phyloP scores from a whole-genome alignment of 345 rosid species.

The Capsella bursapastoris region DNA sequence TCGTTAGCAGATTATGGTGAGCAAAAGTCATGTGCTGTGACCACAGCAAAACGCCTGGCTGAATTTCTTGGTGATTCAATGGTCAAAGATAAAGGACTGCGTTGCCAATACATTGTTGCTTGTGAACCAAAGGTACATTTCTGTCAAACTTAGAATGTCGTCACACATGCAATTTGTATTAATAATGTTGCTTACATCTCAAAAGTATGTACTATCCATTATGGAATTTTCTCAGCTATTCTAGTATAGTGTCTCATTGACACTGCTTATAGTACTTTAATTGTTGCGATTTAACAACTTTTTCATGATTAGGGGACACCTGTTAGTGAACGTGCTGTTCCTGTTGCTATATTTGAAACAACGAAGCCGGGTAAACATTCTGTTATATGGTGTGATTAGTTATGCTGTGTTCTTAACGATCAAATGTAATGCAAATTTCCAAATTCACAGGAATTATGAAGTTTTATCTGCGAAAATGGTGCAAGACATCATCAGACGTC shows the following conservation, averaged over 20 bases:
- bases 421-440: conserved; percentile 36
- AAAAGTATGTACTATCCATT: conserved; percentile 10
- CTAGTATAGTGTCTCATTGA: conserved; percentile 3
- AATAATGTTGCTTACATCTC: conserved; percentile 16
- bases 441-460: conserved; percentile 68
- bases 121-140: conserved; percentile 82
- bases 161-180: conserved; percentile 23
- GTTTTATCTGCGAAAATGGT: conserved; percentile 86
- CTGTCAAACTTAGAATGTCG: conserved; percentile 27
- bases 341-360: conserved; percentile 95
- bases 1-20: conserved; percentile 93
- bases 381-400: conserved; percentile 33
- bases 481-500: conserved; percentile 75
- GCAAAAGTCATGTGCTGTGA: conserved; percentile 97
- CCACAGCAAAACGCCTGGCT: conserved; percentile 94
- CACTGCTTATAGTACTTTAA: conserved; percentile 25
- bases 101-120: conserved; percentile 96
- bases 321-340: conserved; percentile 98
- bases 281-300: conserved; percentile 32
- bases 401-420: conserved; percentile 31
- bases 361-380: conserved; percentile 60
- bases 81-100: conserved; percentile 98
- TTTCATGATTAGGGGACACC: conserved; percentile 80
- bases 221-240: conserved; percentile 28
- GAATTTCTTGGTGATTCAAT: conserved; percentile 91